A percentile compares a stretch with the other conserved stretches of the same genome.
These are phyloP conservation scores for Bromus sterilis DNA, from an alignment of 176 grass and related monocot species.

Conservation along the genomic window DNA sequence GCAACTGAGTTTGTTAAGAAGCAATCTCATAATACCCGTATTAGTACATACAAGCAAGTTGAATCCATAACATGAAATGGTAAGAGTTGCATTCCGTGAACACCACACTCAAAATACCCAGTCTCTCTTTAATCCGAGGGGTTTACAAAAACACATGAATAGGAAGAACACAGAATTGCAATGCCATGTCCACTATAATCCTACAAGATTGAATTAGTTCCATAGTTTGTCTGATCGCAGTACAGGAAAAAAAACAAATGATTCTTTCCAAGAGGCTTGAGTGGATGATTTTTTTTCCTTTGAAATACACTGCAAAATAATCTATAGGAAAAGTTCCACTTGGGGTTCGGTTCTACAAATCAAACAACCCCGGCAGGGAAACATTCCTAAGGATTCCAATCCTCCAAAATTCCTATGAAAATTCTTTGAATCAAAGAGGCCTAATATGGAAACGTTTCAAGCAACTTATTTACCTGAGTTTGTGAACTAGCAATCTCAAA, in stretches of 20 bases:
- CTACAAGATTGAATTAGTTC: not conserved
- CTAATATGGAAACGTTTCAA: not conserved
- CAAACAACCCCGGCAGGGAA: not conserved
- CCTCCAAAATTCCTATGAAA: not conserved
- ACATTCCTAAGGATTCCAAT: not conserved
- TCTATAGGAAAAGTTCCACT: not conserved
- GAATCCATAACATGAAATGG: not conserved
- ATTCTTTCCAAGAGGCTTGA: not conserved
- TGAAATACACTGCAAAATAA: not conserved
- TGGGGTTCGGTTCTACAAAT: not conserved
- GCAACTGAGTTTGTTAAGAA: constrained; percentile 63
- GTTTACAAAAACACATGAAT: not conserved
- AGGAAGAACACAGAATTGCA: not conserved
- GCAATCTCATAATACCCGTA: constrained; percentile 80
- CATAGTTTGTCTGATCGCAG: not conserved
- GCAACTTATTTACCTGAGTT: constrained; percentile 61
- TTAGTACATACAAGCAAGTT: constrained; percentile 45
- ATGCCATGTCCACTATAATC: not conserved
- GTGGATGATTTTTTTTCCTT: not conserved
- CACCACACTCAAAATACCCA: not conserved
- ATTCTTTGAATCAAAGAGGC: not conserved
- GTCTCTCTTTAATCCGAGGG: not conserved
- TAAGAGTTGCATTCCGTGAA: not conserved
- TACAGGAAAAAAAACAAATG: not conserved
- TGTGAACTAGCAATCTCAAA: constrained; percentile 93